These are phyloP conservation scores for Leccinum pachyderme DNA, from an alignment of 1,284 basidiomycete species.

Conservation along the genomic window DNA sequence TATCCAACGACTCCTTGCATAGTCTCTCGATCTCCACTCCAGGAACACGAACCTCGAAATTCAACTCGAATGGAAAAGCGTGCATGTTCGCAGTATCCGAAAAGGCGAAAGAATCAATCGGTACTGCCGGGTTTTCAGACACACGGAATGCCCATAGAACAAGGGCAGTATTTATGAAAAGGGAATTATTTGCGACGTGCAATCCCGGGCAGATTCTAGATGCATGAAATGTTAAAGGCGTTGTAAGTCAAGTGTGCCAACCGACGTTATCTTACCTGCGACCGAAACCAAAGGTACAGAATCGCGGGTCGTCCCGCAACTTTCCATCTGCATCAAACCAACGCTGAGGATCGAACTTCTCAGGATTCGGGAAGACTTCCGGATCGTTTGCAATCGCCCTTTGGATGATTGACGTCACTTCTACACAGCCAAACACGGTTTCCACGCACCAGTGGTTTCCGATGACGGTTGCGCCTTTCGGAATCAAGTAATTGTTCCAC, in stretches of 20 bases:
- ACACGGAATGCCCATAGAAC: slow-evolving; percentile 31
- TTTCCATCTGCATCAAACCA: slow-evolving; percentile 53
- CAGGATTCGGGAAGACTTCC: slow-evolving; percentile 55
- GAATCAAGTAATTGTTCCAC: slow-evolving; percentile 57
- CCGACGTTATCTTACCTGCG: slow-evolving; percentile 38
- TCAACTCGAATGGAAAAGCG: slow-evolving; percentile 16
- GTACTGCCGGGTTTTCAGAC: slow-evolving; percentile 17
- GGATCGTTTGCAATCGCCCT: slow-evolving; percentile 58
- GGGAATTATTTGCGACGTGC: slow-evolving; percentile 28
- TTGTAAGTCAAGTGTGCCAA: neutral
- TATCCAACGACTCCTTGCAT: slow-evolving; percentile 3
- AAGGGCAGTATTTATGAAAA: slow-evolving; percentile 24
- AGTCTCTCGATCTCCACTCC: slow-evolving; percentile 8
- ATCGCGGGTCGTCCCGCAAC: slow-evolving; percentile 49
- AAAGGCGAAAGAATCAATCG: slow-evolving; percentile 25
- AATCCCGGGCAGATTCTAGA: slow-evolving; percentile 27
- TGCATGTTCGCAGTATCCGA: slow-evolving; percentile 13
- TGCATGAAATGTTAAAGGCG: slow-evolving; percentile 8
- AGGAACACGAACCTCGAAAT: slow-evolving; percentile 13
- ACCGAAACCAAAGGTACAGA: slow-evolving; percentile 61
- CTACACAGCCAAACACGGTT: neutral
- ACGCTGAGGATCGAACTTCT: slow-evolving; percentile 55
- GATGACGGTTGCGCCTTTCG: slow-evolving; percentile 53
- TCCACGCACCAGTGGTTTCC: slow-evolving; percentile 53
- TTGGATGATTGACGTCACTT: neutral